These are phyloP conservation scores for Lactarius deliciosus DNA, from an alignment of 768 basidiomycete species.

Conservation along the genomic window DNA sequence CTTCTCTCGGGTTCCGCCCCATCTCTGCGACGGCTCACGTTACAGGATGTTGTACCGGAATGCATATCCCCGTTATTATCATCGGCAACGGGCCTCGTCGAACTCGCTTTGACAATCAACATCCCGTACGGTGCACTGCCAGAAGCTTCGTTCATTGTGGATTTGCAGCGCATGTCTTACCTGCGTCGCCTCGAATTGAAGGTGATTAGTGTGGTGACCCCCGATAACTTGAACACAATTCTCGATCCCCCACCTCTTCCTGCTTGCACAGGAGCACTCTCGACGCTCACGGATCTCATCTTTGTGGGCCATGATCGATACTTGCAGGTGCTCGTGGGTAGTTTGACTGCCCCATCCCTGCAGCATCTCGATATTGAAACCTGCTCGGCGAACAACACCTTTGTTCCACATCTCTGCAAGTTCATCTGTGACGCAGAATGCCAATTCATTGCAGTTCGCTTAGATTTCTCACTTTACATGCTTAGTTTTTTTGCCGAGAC, in stretches of 20 bases:
- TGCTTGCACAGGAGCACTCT: neutral
- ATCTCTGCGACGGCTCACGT: conserved; percentile 3
- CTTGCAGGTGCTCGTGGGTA: neutral
- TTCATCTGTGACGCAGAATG: neutral
- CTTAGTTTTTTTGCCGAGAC: neutral
- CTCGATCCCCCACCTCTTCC: too few species aligned
- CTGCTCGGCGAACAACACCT: too few species aligned
- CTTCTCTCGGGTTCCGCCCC: neutral
- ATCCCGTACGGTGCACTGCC: too few species aligned
- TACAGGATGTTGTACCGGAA: neutral
- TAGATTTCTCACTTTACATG: rapidly evolving
- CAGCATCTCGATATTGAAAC: neutral
- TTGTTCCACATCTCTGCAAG: neutral
- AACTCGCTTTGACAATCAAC: neutral
- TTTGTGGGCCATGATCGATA: neutral
- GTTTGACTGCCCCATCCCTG: conserved; percentile 8
- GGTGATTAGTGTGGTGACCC: too few species aligned
- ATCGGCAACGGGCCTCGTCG: neutral
- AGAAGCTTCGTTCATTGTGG: neutral
- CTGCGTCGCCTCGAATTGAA: neutral
- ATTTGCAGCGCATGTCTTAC: conserved; percentile 1
- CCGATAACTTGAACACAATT: too few species aligned
- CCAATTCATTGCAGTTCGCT: neutral
- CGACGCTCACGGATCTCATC: neutral
- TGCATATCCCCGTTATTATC: neutral